Conservation (phyloP, 176 grass and related monocot genomes). For the Tillandsia fasciculata region DNA sequence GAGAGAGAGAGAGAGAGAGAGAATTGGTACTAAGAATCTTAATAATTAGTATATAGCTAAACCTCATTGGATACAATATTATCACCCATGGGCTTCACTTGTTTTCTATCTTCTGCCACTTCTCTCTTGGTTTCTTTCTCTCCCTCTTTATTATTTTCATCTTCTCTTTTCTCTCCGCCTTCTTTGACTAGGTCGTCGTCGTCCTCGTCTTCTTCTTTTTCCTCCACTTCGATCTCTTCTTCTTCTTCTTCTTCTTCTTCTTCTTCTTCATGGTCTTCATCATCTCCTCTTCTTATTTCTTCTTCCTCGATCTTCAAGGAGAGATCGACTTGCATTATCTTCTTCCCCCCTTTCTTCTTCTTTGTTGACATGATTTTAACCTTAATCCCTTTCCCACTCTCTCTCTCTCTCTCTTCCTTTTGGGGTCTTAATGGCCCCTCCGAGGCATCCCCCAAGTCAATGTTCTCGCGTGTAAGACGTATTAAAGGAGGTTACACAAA, state of each 20-base stretch:
- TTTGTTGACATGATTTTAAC: slow-evolving; percentile 41
- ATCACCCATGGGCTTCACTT: slow-evolving; percentile 25
- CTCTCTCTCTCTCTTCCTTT: slow-evolving; percentile 22
- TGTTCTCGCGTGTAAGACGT: slow-evolving; percentile 54
- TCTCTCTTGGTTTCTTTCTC: slow-evolving; percentile 22
- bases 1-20: not conserved
- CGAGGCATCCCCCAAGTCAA: slow-evolving; percentile 75
- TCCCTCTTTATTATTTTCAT: not conserved
- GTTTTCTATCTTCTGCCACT: slow-evolving; percentile 6
- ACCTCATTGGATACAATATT: not conserved
- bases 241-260: not conserved
- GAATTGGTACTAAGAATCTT: not conserved
- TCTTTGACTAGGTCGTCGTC: slow-evolving; percentile 34
- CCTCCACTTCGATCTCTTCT: slow-evolving; percentile 10
- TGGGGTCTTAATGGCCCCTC: slow-evolving; percentile 47
- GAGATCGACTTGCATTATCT: slow-evolving; percentile 52
- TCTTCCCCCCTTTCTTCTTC: slow-evolving; percentile 37
- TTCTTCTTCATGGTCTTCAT: not conserved
- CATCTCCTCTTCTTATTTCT: slow-evolving; percentile 1
- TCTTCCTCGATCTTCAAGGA: slow-evolving; percentile 33
- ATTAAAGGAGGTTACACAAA: slow-evolving; percentile 24
- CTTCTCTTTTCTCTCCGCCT: slow-evolving; percentile 33
- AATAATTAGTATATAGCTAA: no score
- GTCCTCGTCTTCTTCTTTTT: slow-evolving; percentile 4
- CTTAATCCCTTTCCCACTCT: not conserved